Evolutionary conservation across 257 asterid species (phyloP).

Genomic region (Solanum chiquidenum): DNA sequence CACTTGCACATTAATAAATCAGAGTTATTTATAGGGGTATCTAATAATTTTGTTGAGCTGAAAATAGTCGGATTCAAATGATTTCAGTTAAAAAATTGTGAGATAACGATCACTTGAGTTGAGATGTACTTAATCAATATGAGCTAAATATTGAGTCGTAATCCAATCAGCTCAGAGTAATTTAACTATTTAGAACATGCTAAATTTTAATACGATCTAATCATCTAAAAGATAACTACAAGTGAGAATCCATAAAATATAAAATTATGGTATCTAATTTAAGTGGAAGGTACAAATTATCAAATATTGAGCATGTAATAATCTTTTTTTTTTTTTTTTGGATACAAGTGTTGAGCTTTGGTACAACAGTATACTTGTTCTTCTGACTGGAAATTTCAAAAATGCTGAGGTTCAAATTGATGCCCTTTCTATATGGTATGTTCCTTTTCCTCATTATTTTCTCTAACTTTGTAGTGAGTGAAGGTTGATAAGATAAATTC

Average conservation of each 20-base stretch:
- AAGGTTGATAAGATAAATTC: neutral
- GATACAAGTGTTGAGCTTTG: slow-evolving; percentile 35
- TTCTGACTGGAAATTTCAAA: slow-evolving; percentile 50
- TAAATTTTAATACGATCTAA: too few relatives aligned
- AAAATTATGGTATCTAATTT: neutral
- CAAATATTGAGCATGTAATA: neutral
- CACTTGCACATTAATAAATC: too few relatives aligned
- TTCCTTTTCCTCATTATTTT: neutral
- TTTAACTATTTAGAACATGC: too few relatives aligned
- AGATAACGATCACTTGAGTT: too few relatives aligned
- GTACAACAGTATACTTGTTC: slow-evolving; percentile 58
- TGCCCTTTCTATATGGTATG: slow-evolving; percentile 69
- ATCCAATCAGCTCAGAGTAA: neutral
- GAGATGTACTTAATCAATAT: too few relatives aligned
- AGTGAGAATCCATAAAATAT: too few relatives aligned
- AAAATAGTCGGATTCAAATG: too few relatives aligned
- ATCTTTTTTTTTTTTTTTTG: neutral
- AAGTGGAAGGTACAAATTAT: neutral
- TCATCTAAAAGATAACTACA: too few relatives aligned
- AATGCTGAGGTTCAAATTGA: slow-evolving; percentile 53
- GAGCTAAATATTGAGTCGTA: neutral
- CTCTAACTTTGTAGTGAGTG: neutral
- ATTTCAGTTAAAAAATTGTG: too few relatives aligned
- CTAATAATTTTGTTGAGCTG: too few relatives aligned
- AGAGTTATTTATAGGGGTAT: too few relatives aligned